Percentiles rank a stretch among this genome's conserved stretches.
These are phyloP conservation scores for Paramecium caudatum DNA, from an alignment of 73 alveolate genomes.

Conservation along the genomic window DNA sequence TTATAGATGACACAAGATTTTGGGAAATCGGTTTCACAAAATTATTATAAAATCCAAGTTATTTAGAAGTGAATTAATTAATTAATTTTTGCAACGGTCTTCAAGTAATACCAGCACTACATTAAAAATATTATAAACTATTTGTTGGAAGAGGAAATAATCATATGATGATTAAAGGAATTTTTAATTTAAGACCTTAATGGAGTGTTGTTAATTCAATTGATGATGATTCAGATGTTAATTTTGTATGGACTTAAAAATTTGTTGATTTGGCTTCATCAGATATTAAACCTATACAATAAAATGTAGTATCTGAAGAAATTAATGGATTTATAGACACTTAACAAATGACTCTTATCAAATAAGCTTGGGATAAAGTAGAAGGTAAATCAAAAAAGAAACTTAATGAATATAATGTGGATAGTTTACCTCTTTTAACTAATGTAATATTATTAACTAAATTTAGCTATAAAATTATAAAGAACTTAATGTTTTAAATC, in stretches of 20 bases:
- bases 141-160: slow-evolving; percentile 70
- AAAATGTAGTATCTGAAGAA: not conserved
- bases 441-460: slow-evolving; percentile 24
- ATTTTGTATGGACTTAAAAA: slow-evolving; percentile 69
- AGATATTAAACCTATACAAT: not conserved
- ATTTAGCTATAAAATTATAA: not conserved
- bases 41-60: slow-evolving; percentile 52
- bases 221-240: slow-evolving; percentile 52
- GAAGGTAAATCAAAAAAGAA: slow-evolving; percentile 58
- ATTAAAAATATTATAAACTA: slow-evolving; percentile 49
- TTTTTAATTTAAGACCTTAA: slow-evolving; percentile 58
- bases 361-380: slow-evolving; percentile 62
- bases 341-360: not conserved
- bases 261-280: not conserved
- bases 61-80: slow-evolving; percentile 41
- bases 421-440: slow-evolving; percentile 23
- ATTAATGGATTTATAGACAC: slow-evolving; percentile 17
- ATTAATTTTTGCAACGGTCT: slow-evolving; percentile 20
- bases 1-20: slow-evolving; percentile 56
- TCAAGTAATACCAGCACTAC: slow-evolving; percentile 42
- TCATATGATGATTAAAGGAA: slow-evolving; percentile 65
- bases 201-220: slow-evolving; percentile 51
- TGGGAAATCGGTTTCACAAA: slow-evolving; percentile 64
- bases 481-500: slow-evolving; percentile 9
- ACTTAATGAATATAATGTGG: slow-evolving; percentile 13